Evolutionary conservation across 768 basidiomycete genomes (phyloP), one percentile per base, ranked within the genome.

Genomic region (Cyclocybe cylindracea): DNA sequence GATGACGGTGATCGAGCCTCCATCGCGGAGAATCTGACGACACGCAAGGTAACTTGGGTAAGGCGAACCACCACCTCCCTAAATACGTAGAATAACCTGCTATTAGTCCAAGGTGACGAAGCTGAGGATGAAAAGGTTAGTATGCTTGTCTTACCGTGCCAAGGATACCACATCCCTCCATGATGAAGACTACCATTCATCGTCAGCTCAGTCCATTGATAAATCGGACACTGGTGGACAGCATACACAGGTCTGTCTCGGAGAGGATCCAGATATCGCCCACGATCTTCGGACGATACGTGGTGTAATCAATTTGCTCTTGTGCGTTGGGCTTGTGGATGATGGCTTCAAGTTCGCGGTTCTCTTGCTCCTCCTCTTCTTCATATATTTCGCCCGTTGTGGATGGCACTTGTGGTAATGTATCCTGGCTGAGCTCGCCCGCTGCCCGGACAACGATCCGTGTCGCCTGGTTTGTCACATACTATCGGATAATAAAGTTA

Each of bases 61-160:
- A 0, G 85, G 80, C 2, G 78, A 75, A 6, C 85, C 85, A 2
- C 85, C 85, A 29, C 85, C 85, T 2, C 85, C 85, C 69, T 70
- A 46, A 10, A 38, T 10, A 11, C 34, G 18, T 9, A 2, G 10
- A 18, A 14, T 11, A 34, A 41, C 36, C 31, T 29, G 46, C 10
- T 7, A 36, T 10, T 8, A 50, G 19, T 14, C 5, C 39, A 35
- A 29, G 44, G 6, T 10, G 40, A 16, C 35, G 43, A 31, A 16
- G 16, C 16, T 16, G 38, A 5, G 9, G 16, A 16, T 33, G 32
- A 7, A 35, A 11, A 24, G 24, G 2, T 24, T 3, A 5, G 24
- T 24, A 24, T 24, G 24, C 5, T 24, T 41, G 13, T 13, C 52
- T 7, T 52, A 68, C 70, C 13, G 77, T 79, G 0, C 85, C 85